A percentile compares a stretch with the other conserved stretches of the same genome.
phyloP scores from a whole-genome alignment of 2,329 filamentous ascomycete species.

The Phialophora verrucosa region DNA sequence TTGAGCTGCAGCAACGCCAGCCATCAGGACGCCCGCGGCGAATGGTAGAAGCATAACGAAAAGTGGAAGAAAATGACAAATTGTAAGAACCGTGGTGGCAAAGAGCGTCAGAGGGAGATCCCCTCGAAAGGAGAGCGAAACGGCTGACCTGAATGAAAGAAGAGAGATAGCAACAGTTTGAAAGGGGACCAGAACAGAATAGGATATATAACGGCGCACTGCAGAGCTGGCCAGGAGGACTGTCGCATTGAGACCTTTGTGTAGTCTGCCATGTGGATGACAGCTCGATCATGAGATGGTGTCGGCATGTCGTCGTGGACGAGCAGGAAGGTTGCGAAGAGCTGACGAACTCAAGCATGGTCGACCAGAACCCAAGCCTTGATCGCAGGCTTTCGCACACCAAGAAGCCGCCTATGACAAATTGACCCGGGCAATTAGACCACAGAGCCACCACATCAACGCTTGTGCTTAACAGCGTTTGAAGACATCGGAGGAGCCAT shows the following conservation, averaged over 20 bases:
- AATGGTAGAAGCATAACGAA: slow-evolving; percentile 31
- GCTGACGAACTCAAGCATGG: not conserved
- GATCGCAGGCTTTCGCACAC: not conserved
- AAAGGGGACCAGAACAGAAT: not conserved
- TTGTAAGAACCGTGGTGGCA: slow-evolving; percentile 24
- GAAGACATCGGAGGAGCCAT: not conserved
- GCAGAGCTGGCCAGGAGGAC: not conserved
- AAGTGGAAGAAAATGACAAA: slow-evolving; percentile 22
- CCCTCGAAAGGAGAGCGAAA: slow-evolving; percentile 8
- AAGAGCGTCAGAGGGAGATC: slow-evolving; percentile 26
- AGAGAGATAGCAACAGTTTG: not conserved
- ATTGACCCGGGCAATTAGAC: not conserved
- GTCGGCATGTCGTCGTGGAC: not conserved
- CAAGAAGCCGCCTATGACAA: not conserved
- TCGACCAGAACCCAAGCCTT: not conserved
- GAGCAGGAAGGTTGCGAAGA: not conserved
- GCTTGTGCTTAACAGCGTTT: not conserved
- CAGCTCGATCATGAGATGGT: not conserved
- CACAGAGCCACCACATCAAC: not conserved
- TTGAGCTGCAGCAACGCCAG: slow-evolving; percentile 27
- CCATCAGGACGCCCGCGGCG: slow-evolving; percentile 27
- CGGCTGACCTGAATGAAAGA: not conserved
- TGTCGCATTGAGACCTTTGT: not conserved
- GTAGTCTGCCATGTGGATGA: not conserved
- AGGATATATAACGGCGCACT: not conserved